phyloP scores from a whole-genome alignment of 306 rosid genomes.

The Prunus campanulata region DNA sequence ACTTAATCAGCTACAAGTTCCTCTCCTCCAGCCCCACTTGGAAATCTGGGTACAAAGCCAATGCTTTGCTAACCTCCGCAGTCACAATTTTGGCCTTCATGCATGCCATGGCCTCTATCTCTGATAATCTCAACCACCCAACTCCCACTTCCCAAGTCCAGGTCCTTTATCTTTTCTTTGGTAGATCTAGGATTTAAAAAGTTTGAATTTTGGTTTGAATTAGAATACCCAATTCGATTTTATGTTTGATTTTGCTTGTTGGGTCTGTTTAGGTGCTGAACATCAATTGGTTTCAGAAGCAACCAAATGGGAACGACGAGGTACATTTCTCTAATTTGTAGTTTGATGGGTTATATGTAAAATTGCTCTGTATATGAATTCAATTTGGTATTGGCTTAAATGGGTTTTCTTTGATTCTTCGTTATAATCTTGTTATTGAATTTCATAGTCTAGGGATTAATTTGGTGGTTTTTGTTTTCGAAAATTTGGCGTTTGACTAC shows the following conservation, averaged over 20 bases:
- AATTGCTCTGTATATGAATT: not conserved
- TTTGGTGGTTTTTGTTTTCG: not conserved
- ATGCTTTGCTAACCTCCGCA: conserved; percentile 72
- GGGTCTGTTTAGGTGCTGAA: not conserved
- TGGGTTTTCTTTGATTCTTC: conserved; percentile 2
- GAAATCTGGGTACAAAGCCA: conserved; percentile 57
- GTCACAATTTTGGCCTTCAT: conserved; percentile 70
- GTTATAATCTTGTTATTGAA: not conserved
- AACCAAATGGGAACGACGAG: too few relatives aligned
- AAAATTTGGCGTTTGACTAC: conserved; percentile 12
- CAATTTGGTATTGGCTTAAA: not conserved
- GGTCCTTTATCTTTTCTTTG: too few relatives aligned
- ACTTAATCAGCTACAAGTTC: too few relatives aligned
- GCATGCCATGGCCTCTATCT: conserved; percentile 70
- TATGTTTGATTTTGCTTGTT: not conserved
- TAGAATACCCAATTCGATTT: conserved; percentile 6
- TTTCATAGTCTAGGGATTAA: not conserved
- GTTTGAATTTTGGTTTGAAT: not conserved
- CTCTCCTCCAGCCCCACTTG: too few relatives aligned
- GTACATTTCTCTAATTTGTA: too few relatives aligned
- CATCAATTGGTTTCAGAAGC: too few relatives aligned
- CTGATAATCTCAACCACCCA: too few relatives aligned
- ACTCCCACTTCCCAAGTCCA: too few relatives aligned
- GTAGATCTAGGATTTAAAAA: conserved; percentile 27
- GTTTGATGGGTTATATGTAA: not conserved